These are phyloP conservation scores for Aspergillus fischeri DNA, from an alignment of 2,329 filamentous ascomycete species.

Conservation along the genomic window DNA sequence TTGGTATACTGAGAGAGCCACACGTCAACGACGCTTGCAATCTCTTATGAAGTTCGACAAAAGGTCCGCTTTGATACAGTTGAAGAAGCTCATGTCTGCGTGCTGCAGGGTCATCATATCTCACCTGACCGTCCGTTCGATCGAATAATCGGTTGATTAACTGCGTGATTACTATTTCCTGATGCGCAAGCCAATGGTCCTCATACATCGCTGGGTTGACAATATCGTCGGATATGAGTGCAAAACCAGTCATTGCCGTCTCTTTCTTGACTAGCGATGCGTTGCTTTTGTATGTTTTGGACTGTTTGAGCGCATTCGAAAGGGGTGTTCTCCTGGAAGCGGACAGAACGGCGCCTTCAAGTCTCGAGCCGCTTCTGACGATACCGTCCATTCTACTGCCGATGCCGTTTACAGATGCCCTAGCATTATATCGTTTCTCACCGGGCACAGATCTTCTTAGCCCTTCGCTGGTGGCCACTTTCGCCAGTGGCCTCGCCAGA, in stretches of 20 bases:
- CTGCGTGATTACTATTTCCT: conserved; percentile 59
- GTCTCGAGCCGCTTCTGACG: neutral
- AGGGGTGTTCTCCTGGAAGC: conserved; percentile 10
- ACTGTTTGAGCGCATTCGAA: conserved; percentile 9
- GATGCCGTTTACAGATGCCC: neutral
- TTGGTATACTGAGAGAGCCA: conserved; percentile 55
- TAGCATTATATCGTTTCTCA: conserved; percentile 13
- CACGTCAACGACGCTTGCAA: conserved; percentile 56
- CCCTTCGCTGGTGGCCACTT: conserved; percentile 4
- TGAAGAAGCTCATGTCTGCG: conserved; percentile 49
- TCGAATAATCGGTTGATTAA: conserved; percentile 55
- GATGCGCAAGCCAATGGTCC: conserved; percentile 59
- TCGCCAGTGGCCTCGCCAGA: conserved; percentile 4
- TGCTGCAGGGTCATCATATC: conserved; percentile 20
- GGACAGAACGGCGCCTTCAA: neutral
- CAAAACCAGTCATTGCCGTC: conserved; percentile 40
- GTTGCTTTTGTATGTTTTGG: conserved; percentile 28
- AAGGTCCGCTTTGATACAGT: conserved; percentile 51
- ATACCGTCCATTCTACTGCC: neutral
- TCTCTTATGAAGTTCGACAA: conserved; percentile 52
- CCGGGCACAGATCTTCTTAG: conserved; percentile 7
- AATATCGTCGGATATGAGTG: conserved; percentile 52
- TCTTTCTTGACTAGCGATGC: conserved; percentile 26
- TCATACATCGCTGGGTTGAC: conserved; percentile 57
- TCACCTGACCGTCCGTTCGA: conserved; percentile 20